Base-by-base conservation (phyloP, 805 yeast genomes). In the Candida dajiaensis region DNA sequence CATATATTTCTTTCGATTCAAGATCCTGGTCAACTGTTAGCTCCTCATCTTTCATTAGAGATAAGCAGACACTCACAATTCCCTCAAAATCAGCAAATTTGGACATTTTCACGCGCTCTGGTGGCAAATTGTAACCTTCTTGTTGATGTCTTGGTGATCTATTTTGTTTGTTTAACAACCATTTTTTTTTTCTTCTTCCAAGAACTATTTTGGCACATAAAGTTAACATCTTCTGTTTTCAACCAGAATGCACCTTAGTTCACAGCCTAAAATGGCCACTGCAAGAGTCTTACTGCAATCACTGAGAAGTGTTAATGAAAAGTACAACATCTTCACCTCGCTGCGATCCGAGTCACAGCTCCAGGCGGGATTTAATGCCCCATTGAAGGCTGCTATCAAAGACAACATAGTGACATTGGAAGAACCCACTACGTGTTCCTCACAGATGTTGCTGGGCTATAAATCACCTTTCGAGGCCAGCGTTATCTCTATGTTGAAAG, bases 381-480 rank as follows among this genome's bases (percentile, higher is more conserved):
- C 38, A 21, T 18, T 18, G 2, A 58, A 67, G 0, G 64, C 70
- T 11, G 85, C 83, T 0, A 66, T 85, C 21, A 95, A 94, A 58
- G 98, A 92, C 65, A 89, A 89, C 61, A 82, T 90, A 42, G 78
- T 80, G 38, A 83, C 97, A 0, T 65, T 60, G 8, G 74, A 73
- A 12, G 73, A 75, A 38, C 78, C 85, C 2, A 87, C 97, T 0
- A 85, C 96, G 0, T 86, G 97, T 56, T 84, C 84, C 0, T 90
- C 98, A 0, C 62, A 67, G 36, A 77, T 85, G 33, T 71, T 94
- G 9, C 48, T 59, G 13, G 65, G 67, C 36, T 94, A 85, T 61
- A 58, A 54, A 3, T 80, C 95, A 20, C 98, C 98, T 2, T 90
- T 76, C 59, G 80, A 85, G 50, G 85, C 97, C 12, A 87, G 97